Evolutionary conservation across 2,329 filamentous ascomycete genomes (phyloP), one percentile per base, ranked within the genome.

Genomic region (Calonectria hongkongensis): DNA sequence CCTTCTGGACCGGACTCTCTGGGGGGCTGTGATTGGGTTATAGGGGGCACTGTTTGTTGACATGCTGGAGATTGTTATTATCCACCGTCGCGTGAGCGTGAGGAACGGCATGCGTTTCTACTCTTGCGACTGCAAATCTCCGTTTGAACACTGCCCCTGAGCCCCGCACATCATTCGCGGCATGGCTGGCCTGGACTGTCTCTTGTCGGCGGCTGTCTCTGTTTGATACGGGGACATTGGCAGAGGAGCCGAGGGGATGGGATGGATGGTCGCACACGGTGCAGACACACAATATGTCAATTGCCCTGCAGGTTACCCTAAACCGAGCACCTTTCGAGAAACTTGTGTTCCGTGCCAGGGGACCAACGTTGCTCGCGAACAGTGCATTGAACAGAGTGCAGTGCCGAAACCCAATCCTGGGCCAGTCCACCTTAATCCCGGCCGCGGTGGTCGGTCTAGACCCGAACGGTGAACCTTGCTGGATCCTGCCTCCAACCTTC

Each of bases 51-150:
- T 75, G 73, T 79, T 79, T 79, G 71, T 79, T 79, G 78, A 80
- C 77, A 76, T 79, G 65, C 70, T 79, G 73, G 71, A 77, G 63
- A 78, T 79, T 80, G 72, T 78, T 80, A 68, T 79, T 80, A 78
- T 72, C 78, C 78, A 80, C 78, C 54, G 70, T 72, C 51, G 70
- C 69, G 66, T 65, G 69, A 67, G 68, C 65, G 70, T 60, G 66
- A 69, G 60, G 64, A 66, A 65, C 68, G 72, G 71, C 68, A 72
- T 79, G 72, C 66, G 77, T 78, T 78, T 80, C 73, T 78, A 66
- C 58, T 75, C 60, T 70, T 65, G 64, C 63, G 68, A 65, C 68
- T 65, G 68, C 47, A 48, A 65, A 45, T 71, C 51, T 54, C 67
- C 39, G 33, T 60, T 66, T 68, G 33, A 56, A 63, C 68, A 64